Base-by-base conservation (phyloP, 352 stramenopile genomes). In the Phytopythium kandeliae region DNA sequence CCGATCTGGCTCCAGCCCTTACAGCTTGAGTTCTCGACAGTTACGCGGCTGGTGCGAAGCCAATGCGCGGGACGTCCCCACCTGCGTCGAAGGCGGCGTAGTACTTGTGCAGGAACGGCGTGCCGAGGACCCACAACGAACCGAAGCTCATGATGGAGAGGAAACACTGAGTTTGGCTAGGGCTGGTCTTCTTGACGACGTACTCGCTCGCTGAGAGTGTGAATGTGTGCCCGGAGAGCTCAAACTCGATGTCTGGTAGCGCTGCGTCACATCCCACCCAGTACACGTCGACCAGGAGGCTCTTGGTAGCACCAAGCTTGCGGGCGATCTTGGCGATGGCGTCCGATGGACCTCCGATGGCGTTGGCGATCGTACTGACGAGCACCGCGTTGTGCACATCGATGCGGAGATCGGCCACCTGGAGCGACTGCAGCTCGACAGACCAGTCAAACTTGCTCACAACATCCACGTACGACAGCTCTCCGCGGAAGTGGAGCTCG, bases 301-400 rank as follows among this genome's bases (percentile, higher is more conserved):
- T 42, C 61, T 88, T 86, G n/a, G 85, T 91, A 35, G 89, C 91
- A 34, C 95, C 62, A 3, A 65, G n/a, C 16, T 63, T 40, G 19
- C 11, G 21, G 13, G 88, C 89, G 30, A 98, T 72, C 44, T 78
- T 64, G 37, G 68, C 62, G 26, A 98, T 73, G 21, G 87, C 72
- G 17, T 67, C 56, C 33, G 69, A 84, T 2, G 95, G 93, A 31
- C 91, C 93, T 7, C 83, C 78, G 15, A 98, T 83, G 25, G 98
- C 70, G 33, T 73, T 92, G 11, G 89, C 97, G 43, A 89, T 87
- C 16, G 86, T 96, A 76, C 97, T 87, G 26, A 97, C 70, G 69
- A 98, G 96, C 33, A 74, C 83, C 46, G 67, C 56, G 31, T 60
- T 51, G 25, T 55, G 54, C 4, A 12, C 19, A 11, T 61, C 59